A percentile compares a stretch with the other conserved stretches of the same genome.
phyloP scores from a whole-genome alignment of 305 asterid species.

The Solanum chacoense region DNA sequence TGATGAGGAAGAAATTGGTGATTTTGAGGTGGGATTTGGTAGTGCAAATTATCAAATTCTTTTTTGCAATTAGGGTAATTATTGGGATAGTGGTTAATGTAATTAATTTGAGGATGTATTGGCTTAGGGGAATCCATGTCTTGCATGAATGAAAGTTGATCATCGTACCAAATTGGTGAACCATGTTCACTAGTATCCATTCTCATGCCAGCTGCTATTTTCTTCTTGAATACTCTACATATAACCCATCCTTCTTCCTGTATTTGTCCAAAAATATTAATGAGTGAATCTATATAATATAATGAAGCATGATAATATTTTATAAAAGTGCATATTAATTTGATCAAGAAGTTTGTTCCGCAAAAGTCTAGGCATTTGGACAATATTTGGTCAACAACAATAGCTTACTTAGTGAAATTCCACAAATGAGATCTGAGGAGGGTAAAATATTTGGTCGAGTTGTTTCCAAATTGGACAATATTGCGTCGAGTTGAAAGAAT shows the following conservation, averaged over 20 bases:
- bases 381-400: neutral
- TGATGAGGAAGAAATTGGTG: constrained; percentile 38
- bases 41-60: constrained; percentile 25
- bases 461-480: neutral
- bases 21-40: neutral
- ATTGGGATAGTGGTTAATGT: constrained; percentile 8
- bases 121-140: constrained; percentile 42
- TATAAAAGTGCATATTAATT: neutral
- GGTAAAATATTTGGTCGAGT: no score
- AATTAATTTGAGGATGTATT: constrained; percentile 19
- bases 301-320: neutral
- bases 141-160: constrained; percentile 59
- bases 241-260: constrained; percentile 96
- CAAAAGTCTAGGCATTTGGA: neutral
- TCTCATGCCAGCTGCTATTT: constrained; percentile 30
- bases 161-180: constrained; percentile 71
- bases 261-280: neutral
- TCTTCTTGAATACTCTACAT: constrained; percentile 71
- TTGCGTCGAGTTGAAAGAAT: neutral
- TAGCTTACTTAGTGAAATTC: neutral
- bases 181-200: constrained; percentile 38
- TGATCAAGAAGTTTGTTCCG: neutral
- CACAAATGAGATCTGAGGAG: no score
- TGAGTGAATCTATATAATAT: neutral
- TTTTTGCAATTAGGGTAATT: constrained; percentile 30